Base-by-base conservation (phyloP, 73 alveolate genomes). In the Blepharisma japonicum region DNA sequence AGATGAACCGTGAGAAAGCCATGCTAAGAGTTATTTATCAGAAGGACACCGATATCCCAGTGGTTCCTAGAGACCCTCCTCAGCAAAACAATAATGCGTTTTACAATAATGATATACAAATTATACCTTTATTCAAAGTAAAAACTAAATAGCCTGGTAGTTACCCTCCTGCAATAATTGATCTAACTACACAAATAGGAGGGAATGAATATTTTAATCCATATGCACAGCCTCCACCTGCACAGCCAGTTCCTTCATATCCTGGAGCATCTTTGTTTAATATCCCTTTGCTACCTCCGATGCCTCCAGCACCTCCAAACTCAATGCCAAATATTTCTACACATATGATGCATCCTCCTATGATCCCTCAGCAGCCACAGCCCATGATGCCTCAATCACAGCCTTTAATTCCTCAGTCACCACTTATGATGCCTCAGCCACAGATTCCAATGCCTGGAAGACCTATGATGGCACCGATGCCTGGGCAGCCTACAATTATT, bases 31-130 rank as follows among this genome's bases (percentile, higher is more conserved):
- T 27, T 61, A 11, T 11, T 61, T 61, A 61, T 4, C 77, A 61
- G 21, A 61, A 21, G 4, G 77, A 61, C 2, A 61, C 0, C 21
- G 77, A 61, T 11, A 27, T 61, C 21, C 77, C 77, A 11, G 20
- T 9, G 21, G 32, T 21, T 8, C 77, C 77, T 18, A 61, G 32
- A 61, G 77, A 61, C 18, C 55, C 77, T 61, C 6, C 32, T 61
- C 50, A 8, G 21, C 23, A 20, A 51, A 18, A 14, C 66, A 18
- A 51, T 51, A 11, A 51, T 51, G 27, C n/a, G 0, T 51, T 51
- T 18, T 14, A 14, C 66, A 18, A 51, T 32, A 32, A 51, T 11
- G 66, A 51, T 51, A 51, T 51, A 0, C 21, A 14, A 18, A 51
- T 18, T 11, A 51, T 51, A 14, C 66, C 66, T 14, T 51, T 51